These are phyloP conservation scores for Hyaloscypha finlandica DNA, from an alignment of 495 filamentous ascomycete genomes.

Conservation along the genomic window DNA sequence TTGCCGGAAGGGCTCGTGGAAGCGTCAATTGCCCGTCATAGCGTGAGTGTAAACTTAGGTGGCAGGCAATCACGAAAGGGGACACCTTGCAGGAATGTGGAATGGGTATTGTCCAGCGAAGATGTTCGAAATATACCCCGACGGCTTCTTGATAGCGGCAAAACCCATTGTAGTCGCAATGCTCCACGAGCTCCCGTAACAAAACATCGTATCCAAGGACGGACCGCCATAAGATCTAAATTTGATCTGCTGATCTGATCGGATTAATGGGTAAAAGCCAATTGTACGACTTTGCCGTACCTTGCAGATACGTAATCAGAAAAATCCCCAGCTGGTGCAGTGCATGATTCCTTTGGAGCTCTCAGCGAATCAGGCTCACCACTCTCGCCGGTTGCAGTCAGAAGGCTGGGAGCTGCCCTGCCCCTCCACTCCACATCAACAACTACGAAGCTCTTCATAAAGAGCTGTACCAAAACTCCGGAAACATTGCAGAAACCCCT, in stretches of 20 bases:
- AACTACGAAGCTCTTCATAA: constrained; percentile 7
- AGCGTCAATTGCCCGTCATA: background rate
- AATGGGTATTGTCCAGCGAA: background rate
- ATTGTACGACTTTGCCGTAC: constrained; percentile 16
- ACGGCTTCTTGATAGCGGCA: background rate
- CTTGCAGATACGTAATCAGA: constrained; percentile 19
- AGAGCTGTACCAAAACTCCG: constrained; percentile 8
- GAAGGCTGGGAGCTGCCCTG: constrained; percentile 6
- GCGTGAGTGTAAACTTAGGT: background rate
- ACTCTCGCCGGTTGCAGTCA: background rate
- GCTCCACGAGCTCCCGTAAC: background rate
- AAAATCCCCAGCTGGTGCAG: background rate
- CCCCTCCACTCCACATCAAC: constrained; percentile 16
- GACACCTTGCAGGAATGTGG: background rate
- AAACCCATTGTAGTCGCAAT: background rate
- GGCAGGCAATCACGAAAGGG: background rate
- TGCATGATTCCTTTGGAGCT: background rate
- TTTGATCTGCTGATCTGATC: background rate
- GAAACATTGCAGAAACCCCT: background rate
- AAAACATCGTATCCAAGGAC: background rate
- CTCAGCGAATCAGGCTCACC: constrained; percentile 3
- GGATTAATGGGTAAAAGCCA: background rate
- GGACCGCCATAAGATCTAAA: background rate
- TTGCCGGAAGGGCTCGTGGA: background rate
- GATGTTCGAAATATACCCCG: constrained; percentile 8